Conservation (phyloP, 768 basidiomycete species). For the Hypsizygus marmoreus region DNA sequence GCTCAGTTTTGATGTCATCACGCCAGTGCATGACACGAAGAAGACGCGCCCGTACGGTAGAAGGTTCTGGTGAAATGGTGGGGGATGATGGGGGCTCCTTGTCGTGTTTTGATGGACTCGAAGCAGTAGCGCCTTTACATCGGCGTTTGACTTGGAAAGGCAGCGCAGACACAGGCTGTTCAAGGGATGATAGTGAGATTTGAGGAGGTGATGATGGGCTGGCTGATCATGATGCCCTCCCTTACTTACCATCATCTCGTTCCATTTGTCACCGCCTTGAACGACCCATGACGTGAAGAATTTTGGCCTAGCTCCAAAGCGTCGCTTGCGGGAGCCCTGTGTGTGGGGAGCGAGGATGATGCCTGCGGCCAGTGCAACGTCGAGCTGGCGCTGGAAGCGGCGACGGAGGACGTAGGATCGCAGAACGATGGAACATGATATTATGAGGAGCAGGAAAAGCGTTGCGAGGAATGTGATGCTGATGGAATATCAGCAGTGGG, state of each 20-base stretch:
- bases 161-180: conserved; percentile 41
- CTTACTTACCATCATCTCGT: conserved; percentile 51
- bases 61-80: conserved; percentile 7
- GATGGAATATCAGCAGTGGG: conserved; percentile 12
- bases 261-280: conserved; percentile 41
- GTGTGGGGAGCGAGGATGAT: conserved; percentile 42
- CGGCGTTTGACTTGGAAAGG: conserved; percentile 36
- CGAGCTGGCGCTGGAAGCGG: conserved; percentile 53
- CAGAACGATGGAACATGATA: conserved; percentile 64
- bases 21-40: conserved; percentile 6
- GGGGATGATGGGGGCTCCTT: conserved; percentile 14
- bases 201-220: no score
- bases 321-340: conserved; percentile 39
- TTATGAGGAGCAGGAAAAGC: conserved; percentile 63
- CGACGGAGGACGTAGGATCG: conserved; percentile 64
- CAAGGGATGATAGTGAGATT: conserved; percentile 14
- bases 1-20: conserved; percentile 5
- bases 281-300: conserved; percentile 49
- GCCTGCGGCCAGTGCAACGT: conserved; percentile 55
- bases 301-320: conserved; percentile 51
- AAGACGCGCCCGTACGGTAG: conserved; percentile 3
- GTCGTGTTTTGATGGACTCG: conserved; percentile 15
- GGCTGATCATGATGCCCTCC: no score
- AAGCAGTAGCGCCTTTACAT: conserved; percentile 21
- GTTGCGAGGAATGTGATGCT: conserved; percentile 77